Evolutionary conservation across 805 yeast species (phyloP), one percentile per base, ranked within the genome.

Genomic region (Maudiozyma pseudohumilis): DNA sequence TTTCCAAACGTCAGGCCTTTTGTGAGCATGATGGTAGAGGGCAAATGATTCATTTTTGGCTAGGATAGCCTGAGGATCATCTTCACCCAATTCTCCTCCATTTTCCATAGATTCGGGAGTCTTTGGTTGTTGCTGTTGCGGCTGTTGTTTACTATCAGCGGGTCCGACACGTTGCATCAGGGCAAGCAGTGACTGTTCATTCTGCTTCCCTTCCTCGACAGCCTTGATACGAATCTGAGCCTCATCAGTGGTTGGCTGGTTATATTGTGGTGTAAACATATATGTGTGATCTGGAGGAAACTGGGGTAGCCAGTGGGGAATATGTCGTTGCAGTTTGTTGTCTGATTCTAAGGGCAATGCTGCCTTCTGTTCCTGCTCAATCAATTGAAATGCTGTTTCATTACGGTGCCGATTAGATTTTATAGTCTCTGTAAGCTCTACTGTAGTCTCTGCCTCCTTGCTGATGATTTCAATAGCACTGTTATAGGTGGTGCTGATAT

Each of bases 281-380:
- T 81, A 89, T 0, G 97, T 89, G 59, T 88, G 94, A 50, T 86
- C 95, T 0, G 97, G 95, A 1, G 98, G 98, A 21, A 89, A 67
- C 10, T 76, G 75, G 0, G 98, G 98, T 48, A 89, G 63, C 78
- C 87, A 87, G 5, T 63, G 53, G 0, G 94, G 94, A 6, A 84
- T 69, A 41, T 74, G 74, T 5, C 56, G 53, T 34, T 62, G 63
- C 26, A 57, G 46, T 20, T 57, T 52, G 17, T 65, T 61, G 1
- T 61, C 56, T 25, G 78, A 61, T 39, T 78, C 87, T 11, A 80
- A 28, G 9, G 39, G 20, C 24, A 19, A 35, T 30, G 29, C 44
- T 32, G 34, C 50, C n/a, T 6, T 37, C 34, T 41, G 44, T 35
- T 41, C 20, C 30, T 41, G 35, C 44, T 48, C 43, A 44, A 44